Evolutionary conservation across 2,329 filamentous ascomycete genomes (phyloP), one percentile per base, ranked within the genome.

Genomic region (Ploettnerulaceae sp.): DNA sequence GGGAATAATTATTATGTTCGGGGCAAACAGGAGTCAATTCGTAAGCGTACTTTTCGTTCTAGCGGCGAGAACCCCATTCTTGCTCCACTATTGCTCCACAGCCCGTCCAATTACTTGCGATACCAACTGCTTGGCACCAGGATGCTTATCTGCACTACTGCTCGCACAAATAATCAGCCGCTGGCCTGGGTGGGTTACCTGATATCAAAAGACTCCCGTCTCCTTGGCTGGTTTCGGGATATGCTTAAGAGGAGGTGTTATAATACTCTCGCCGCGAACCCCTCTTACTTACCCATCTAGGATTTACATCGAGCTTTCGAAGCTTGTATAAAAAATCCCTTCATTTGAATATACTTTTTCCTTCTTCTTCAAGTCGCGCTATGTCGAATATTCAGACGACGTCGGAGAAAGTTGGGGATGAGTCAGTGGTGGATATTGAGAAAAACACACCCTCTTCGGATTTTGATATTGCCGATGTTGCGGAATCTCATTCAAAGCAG

Each of bases 401-500:
- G n/a, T 26, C 25, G 17, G 17, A 29, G 11, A 20, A 40, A 25
- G 21, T 15, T 15, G 25, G 37, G 17, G 11, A 8, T 40, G 37
- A 40, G 25, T 40, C 37, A 40, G 25, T 21, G 11, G 37, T n/a
- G n/a, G n/a, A 40, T 31, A n/a, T 40, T 26, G 37, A 40, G 11
- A 40, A 40, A 7, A 15, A 40, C n/a, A 18, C 15, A 24, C 21
- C 12, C 8, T 36, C 42, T 29, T n/a, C n/a, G n/a, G n/a, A n/a
- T n/a, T n/a, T n/a, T n/a, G 24, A 37, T 14, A 26, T 18, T 22
- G 25, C 26, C 24, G 40, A 51, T 33, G 21, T 47, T 5, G 29
- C 25, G 11, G 32, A 40, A 17, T 37, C 26, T n/a, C 41, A 51
- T 14, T 25, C 40, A 24, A 29, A 26, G 14, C 12, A 29, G 9